Evolutionary conservation across 2,329 filamentous ascomycete species (phyloP), one percentile per base, ranked within the genome.

Genomic region (Penicillium sclerotiorum): DNA sequence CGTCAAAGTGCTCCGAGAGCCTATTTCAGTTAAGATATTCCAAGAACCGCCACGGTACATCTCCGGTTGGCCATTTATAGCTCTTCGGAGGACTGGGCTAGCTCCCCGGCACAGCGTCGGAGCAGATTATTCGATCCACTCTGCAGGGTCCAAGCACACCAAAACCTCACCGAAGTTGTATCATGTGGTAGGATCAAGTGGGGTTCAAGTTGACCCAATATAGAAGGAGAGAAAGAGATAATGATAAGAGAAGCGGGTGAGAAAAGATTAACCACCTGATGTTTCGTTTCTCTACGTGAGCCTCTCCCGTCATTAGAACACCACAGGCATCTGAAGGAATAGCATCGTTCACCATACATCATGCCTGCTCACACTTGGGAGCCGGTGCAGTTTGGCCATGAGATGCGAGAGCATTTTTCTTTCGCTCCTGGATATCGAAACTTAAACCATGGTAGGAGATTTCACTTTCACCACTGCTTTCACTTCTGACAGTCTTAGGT

Each of bases 361-460:
- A 56, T 56, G 50, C 8, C 30, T 11, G 15, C 36, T 21, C 28
- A 9, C 3, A 15, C 37, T n/a, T 39, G 41, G 27, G 9, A 46
- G 15, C 38, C 36, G 27, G 51, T 51, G 6, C 35, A 43, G n/a
- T 81, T 81, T 59, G 80, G 80, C 6, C 73, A 72, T 46, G 66
- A 71, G 36, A 62, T 85, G 52, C 75, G 76, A 52, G 77, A 81
- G 47, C 76, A 86, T n/a, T 90, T 90, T 63, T 69, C 82, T 13
- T 82, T 90, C 50, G 80, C 81, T 22, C 75, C 80, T 0, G 74
- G 73, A n/a, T 89, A 82, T 67, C 75, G 74, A 46, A 90, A 90
- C 64, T 71, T 91, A 45, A 91, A 91, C 66, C 86, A 91, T 64
- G 88, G 87, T 88, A 70, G 20, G 33, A n/a, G 41, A 40, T 38